Base-by-base conservation (phyloP, 139 green algal species). In the Gonium pectorale region DNA sequence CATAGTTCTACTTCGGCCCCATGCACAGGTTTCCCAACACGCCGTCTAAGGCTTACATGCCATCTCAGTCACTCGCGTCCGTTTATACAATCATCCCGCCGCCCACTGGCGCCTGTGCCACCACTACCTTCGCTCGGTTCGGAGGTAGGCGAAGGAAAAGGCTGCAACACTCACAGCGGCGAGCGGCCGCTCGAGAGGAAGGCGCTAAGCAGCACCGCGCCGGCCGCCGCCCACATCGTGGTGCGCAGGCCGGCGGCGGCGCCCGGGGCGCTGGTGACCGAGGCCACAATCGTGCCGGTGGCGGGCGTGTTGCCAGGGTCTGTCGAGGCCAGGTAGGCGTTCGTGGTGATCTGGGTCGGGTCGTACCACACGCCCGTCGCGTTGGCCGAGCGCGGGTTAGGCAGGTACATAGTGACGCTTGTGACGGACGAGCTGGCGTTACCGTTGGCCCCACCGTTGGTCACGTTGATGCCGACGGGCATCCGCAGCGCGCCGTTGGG, bases 291-390 rank as follows among this genome's bases (percentile, higher is more conserved):
- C 26, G 8, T 1, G 69, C 11, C 7, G 31, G 46, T 54, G 71
- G 33, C 35, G 46, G 8, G 19, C 22, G 33, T 66, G 46, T 80
- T 80, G 54, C 52, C 52, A 4, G 72, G 52, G 52, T 80, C 72
- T 37, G 22, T 52, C 52, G 52, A 21, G 0, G 51, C 11, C 35
- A 80, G 72, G 33, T 49, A 80, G 72, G 59, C 72, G 22, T 51
- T 54, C 29, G 52, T 67, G 35, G 72, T 68, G 35, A 52, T 38
- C 27, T 62, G 59, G 26, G 72, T 80, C 5, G 72, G 72, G 72
- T 80, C 72, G 49, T 80, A 80, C 29, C 26, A 80, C 22, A 80
- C 52, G 27, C 24, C 24, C 2, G 22, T 41, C 3, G 26, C 24
- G 51, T 35, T n/a, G 35, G 9, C 26, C 0, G 35, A 27, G 37